A percentile compares a stretch with the other conserved stretches of the same genome.
Evolutionary conservation across 129 eudicot species (phyloP).

Genomic region (Daucus carota): DNA sequence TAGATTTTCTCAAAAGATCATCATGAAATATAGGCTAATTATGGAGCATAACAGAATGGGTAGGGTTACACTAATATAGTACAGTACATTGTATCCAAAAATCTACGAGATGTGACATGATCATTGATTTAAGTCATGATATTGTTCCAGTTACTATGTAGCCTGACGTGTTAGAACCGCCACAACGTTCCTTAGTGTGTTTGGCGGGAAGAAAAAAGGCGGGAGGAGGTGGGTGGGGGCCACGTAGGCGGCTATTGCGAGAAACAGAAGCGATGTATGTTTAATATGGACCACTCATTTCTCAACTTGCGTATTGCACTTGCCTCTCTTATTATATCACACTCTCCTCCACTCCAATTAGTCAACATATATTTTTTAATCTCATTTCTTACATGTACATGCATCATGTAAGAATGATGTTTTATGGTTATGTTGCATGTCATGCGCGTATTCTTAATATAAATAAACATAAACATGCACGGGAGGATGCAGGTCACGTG

Average conservation of each 20-base stretch:
- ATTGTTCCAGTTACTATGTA: background rate
- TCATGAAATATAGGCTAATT: no score
- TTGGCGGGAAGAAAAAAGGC: conserved; percentile 12
- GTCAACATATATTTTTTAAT: background rate
- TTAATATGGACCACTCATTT: background rate
- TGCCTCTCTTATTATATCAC: background rate
- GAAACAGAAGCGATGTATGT: conserved; percentile 26
- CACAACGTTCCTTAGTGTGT: no score
- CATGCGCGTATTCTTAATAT: background rate
- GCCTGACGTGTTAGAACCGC: background rate
- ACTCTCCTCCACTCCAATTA: background rate
- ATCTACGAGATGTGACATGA: background rate
- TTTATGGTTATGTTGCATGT: background rate
- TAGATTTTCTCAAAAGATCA: no score
- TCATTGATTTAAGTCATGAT: background rate
- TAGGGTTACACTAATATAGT: no score
- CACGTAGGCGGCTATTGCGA: conserved; percentile 40
- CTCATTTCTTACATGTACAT: background rate
- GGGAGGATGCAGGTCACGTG: background rate
- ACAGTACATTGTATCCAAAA: background rate
- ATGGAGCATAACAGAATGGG: no score
- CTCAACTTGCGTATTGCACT: conserved; percentile 27
- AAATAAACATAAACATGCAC: background rate
- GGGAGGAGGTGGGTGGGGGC: conserved; percentile 19
- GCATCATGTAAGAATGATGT: background rate